Conservation (phyloP, 768 basidiomycete species). For the Auricularia cornea region DNA sequence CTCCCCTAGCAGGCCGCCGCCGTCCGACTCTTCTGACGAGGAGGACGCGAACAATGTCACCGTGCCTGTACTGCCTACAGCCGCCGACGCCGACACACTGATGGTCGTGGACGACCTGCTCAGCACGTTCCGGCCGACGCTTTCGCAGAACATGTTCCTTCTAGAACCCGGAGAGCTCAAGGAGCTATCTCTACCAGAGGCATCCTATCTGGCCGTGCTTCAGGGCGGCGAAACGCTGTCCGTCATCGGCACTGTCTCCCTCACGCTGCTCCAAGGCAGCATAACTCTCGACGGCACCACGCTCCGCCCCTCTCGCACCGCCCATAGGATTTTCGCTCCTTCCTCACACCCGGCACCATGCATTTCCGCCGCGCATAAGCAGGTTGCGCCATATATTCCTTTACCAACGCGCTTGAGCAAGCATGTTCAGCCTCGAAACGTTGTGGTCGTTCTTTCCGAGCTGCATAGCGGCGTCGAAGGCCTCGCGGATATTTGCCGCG, state of each 20-base stretch:
- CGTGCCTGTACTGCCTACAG: too few relatives aligned
- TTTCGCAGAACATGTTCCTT: conserved; percentile 37
- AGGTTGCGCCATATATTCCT: conserved; percentile 1
- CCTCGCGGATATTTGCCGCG: conserved; percentile 51
- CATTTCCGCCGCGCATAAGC: conserved; percentile 22
- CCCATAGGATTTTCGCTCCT: conserved; percentile 63
- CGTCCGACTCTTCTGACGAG: conserved; percentile 41
- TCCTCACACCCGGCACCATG: conserved; percentile 68
- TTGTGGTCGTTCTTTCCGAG: conserved; percentile 46
- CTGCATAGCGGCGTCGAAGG: conserved; percentile 55
- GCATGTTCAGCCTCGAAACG: conserved; percentile 14
- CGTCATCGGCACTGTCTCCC: conserved; percentile 55
- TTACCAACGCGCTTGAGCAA: conserved; percentile 8
- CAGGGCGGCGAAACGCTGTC: conserved; percentile 44
- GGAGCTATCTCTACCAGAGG: conserved; percentile 18
- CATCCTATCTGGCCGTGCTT: conserved; percentile 32
- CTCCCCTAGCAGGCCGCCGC: conserved; percentile 47
- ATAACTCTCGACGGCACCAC: conserved; percentile 50
- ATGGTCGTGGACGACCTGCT: conserved; percentile 15
- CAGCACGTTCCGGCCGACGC: conserved; percentile 43
- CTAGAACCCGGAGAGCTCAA: conserved; percentile 34
- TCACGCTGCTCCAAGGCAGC: conserved; percentile 56
- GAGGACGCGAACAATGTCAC: conserved; percentile 20
- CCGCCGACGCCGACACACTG: conserved; percentile 11
- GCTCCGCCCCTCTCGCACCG: conserved; percentile 10